phyloP scores from a whole-genome alignment of 2,329 filamentous ascomycete species.

The Paecilomyces formosus region DNA sequence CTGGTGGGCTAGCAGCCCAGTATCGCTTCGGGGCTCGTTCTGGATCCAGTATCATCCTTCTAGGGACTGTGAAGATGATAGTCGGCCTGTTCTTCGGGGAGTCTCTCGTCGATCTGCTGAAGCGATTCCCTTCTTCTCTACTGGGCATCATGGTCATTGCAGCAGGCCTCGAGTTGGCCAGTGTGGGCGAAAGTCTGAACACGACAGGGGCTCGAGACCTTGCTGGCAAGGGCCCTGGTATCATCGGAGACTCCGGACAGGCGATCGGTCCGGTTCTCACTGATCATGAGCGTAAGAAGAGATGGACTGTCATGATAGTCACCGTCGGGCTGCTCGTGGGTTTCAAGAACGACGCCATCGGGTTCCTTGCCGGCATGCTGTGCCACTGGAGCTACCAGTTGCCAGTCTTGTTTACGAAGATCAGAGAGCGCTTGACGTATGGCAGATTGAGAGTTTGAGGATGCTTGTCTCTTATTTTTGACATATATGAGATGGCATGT shows the following conservation, averaged over 20 bases:
- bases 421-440: slow-evolving; percentile 17
- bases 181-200: slow-evolving; percentile 77
- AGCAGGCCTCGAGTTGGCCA: slow-evolving; percentile 78
- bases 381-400: slow-evolving; percentile 63
- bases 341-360: slow-evolving; percentile 84
- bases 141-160: slow-evolving; percentile 86
- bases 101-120: slow-evolving; percentile 62
- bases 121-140: slow-evolving; percentile 65
- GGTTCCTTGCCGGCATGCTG: slow-evolving; percentile 73
- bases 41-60: slow-evolving; percentile 71
- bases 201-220: slow-evolving; percentile 59
- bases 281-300: slow-evolving; percentile 62
- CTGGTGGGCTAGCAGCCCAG: slow-evolving; percentile 83
- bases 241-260: slow-evolving; percentile 29
- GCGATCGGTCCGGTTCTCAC: slow-evolving; percentile 36
- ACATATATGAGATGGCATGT: not conserved
- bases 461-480: not conserved
- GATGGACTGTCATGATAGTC: slow-evolving; percentile 86
- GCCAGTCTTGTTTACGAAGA: slow-evolving; percentile 20
- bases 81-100: slow-evolving; percentile 70
- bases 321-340: slow-evolving; percentile 76
- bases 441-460: slow-evolving; percentile 18
- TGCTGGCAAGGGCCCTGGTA: slow-evolving; percentile 22
- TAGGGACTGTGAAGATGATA: slow-evolving; percentile 67
- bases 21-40: slow-evolving; percentile 86